A percentile compares a stretch with the other conserved stretches of the same genome.
phyloP scores from a whole-genome alignment of 2,329 filamentous ascomycete genomes.

The Sporothrix variecibatus region DNA sequence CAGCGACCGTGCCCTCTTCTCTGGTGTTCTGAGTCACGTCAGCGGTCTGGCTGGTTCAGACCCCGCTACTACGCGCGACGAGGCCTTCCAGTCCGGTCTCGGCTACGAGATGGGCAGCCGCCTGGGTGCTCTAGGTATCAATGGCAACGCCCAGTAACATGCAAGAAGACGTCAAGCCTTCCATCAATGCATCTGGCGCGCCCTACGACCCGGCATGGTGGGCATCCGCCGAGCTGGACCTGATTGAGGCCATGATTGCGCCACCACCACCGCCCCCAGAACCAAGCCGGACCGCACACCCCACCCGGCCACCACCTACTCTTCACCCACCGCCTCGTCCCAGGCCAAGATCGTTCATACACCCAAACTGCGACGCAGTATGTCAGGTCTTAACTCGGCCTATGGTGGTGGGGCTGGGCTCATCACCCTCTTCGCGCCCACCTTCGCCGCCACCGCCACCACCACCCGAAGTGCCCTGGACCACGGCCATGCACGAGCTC shows the following conservation, averaged over 20 bases:
- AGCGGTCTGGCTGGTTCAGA: slow-evolving; percentile 72
- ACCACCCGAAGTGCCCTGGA: slow-evolving; percentile 82
- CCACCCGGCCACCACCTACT: slow-evolving; percentile 70
- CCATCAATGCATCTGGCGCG: not conserved
- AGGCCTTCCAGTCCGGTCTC: slow-evolving; percentile 46
- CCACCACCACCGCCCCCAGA: slow-evolving; percentile 48
- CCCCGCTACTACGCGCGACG: slow-evolving; percentile 40
- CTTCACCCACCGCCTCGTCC: slow-evolving; percentile 84
- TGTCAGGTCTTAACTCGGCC: slow-evolving; percentile 55
- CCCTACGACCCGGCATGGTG: slow-evolving; percentile 73
- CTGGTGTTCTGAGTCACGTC: slow-evolving; percentile 86
- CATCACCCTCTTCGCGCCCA: slow-evolving; percentile 35
- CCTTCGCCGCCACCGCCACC: slow-evolving; percentile 63
- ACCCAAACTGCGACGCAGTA: slow-evolving; percentile 63
- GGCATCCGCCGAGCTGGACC: slow-evolving; percentile 64
- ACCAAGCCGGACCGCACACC: slow-evolving; percentile 56
- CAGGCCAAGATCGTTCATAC: slow-evolving; percentile 76
- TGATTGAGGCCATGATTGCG: slow-evolving; percentile 63
- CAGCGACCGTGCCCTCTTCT: slow-evolving; percentile 85
- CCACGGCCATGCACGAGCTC: slow-evolving; percentile 78
- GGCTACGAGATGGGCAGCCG: slow-evolving; percentile 57
- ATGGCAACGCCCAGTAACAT: not conserved
- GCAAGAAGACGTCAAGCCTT: not conserved
- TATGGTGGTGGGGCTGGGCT: slow-evolving; percentile 27
- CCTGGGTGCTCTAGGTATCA: slow-evolving; percentile 3